These are phyloP conservation scores for Aphanomyces invadans DNA, from an alignment of 352 stramenopile genomes.

Conservation along the genomic window DNA sequence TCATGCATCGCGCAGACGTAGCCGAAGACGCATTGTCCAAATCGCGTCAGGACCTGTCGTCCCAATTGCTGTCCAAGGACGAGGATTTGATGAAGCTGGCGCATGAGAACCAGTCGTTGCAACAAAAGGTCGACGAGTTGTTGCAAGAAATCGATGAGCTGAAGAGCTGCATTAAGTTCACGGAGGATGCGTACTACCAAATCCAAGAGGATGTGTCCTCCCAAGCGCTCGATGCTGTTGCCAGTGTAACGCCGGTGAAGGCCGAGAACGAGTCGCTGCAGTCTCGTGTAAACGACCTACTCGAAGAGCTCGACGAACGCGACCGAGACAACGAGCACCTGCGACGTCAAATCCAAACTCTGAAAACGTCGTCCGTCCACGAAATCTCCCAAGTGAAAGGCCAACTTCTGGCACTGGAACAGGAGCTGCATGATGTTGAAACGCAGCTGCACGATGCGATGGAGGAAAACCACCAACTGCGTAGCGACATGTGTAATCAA, in stretches of 20 bases:
- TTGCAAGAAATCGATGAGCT: neutral
- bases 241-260: neutral
- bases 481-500: constrained; percentile 5
- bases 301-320: neutral
- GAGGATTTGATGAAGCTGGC: neutral
- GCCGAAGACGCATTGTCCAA: neutral
- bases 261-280: constrained; percentile 6
- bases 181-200: constrained; percentile 12
- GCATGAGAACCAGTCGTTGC: neutral
- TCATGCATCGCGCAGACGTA: neutral
- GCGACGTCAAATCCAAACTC: neutral
- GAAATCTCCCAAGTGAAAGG: neutral
- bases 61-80: neutral
- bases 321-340: neutral
- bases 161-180: constrained; percentile 5
- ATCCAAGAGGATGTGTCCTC: constrained; percentile 3
- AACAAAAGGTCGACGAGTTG: neutral
- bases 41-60: neutral
- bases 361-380: neutral
- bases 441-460: neutral
- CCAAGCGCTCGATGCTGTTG: neutral
- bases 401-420: neutral
- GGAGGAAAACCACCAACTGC: constrained; percentile 7
- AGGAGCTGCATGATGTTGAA: neutral
- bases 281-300: neutral